Evolutionary conservation across 306 rosid genomes (phyloP), one percentile per base, ranked within the genome.

Genomic region (Fragaria vesca): DNA sequence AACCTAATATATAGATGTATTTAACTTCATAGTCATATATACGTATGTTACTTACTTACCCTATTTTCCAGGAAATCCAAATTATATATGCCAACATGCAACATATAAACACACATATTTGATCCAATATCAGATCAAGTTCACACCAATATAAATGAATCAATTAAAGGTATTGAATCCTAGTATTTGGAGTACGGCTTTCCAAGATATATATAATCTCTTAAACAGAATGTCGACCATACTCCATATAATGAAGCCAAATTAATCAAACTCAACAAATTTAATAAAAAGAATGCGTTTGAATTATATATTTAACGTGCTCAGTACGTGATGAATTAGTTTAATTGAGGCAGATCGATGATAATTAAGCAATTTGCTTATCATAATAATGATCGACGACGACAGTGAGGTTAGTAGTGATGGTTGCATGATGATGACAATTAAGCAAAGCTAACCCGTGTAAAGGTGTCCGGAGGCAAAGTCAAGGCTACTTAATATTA

Each of bases 391-490:
- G 8, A 65, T 65, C 40, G 67, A 66, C 46, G 21, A 62, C 20
- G 68, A 66, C 0, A 66, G 18, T 36, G 70, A 36, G 70, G 70
- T 66, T 55, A 13, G 52, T 40, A 3, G 58, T 38, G 68, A 73
- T 60, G 69, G 69, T 3, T 66, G 28, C 47, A 36, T 66, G 32
- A 71, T 30, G 32, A 72, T 72, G 75, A 51, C 62, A 51, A 47
- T 34, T 51, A 34, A 18, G 24, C 36, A 62, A 28, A 62, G 68
- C 34, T 60, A 24, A 24, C 5, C 66, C 66, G 0, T 26, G 60
- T 48, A 70, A 70, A 48, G 60, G 40, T 47, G 26, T 71, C 42
- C 16, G 1, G 2, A 18, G 34, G 47, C 55, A 0, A 62, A 75
- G 78, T 62, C 71, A 62, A 75, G 12, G 11, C 32, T 50, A 45